Percentiles rank a stretch among this genome's conserved stretches.
These are phyloP conservation scores for Tephrocybe sp. DNA, from an alignment of 768 basidiomycete species.

Conservation along the genomic window DNA sequence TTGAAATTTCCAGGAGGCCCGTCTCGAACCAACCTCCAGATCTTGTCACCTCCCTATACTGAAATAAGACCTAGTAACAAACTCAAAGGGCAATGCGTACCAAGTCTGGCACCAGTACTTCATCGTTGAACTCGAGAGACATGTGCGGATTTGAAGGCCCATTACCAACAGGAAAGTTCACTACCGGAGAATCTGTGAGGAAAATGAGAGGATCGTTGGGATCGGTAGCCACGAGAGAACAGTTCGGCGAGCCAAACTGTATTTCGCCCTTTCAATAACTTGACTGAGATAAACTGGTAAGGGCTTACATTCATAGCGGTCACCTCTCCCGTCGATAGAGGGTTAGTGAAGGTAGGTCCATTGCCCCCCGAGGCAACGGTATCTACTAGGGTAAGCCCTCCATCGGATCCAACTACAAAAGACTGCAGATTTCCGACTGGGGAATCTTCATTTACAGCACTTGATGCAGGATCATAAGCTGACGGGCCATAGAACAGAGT, in stretches of 20 bases:
- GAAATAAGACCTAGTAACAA: not conserved
- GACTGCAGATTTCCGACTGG: conserved; percentile 49
- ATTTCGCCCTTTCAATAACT: not conserved
- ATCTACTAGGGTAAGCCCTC: conserved; percentile 39
- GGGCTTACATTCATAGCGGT: conserved; percentile 52
- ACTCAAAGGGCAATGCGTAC: conserved; percentile 32
- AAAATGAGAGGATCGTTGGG: conserved; percentile 40
- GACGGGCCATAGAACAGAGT: not conserved
- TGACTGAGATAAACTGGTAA: not conserved
- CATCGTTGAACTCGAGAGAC: conserved; percentile 52
- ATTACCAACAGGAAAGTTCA: conserved; percentile 48
- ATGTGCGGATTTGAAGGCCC: conserved; percentile 65
- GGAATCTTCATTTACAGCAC: conserved; percentile 53
- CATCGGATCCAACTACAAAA: conserved; percentile 44
- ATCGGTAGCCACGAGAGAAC: conserved; percentile 33
- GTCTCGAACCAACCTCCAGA: conserved; percentile 61
- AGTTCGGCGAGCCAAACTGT: conserved; percentile 38
- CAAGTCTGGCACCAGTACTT: conserved; percentile 67
- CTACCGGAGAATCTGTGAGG: conserved; percentile 32
- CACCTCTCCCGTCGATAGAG: conserved; percentile 56
- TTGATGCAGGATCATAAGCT: conserved; percentile 20
- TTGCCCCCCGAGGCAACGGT: conserved; percentile 47
- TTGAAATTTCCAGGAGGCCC: conserved; percentile 42
- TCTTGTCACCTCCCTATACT: conserved; percentile 62
- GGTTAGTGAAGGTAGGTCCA: conserved; percentile 47